phyloP scores from a whole-genome alignment of 169 alveolate species.

The Plasmodium blacklocki region DNA sequence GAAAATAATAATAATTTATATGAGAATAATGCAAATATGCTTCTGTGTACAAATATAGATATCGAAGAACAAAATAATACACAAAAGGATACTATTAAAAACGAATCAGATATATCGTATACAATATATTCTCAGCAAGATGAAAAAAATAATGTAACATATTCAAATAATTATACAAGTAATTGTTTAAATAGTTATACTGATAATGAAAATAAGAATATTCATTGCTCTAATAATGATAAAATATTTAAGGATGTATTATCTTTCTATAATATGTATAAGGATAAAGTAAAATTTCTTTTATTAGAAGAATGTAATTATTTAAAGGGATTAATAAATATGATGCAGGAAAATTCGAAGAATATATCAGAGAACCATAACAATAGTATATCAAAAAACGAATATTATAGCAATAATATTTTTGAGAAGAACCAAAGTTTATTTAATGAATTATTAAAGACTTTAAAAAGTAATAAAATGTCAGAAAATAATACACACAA shows the following conservation, averaged over 20 bases:
- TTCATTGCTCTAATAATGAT: too few relatives aligned
- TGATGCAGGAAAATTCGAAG: not conserved
- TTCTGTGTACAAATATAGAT: too few relatives aligned
- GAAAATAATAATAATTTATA: too few relatives aligned
- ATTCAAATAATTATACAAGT: too few relatives aligned
- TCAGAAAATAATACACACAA: constrained; percentile 6
- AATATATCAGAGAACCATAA: not conserved
- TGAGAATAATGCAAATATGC: too few relatives aligned
- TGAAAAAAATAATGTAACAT: too few relatives aligned
- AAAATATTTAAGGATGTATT: constrained; percentile 13
- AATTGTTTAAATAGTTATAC: too few relatives aligned
- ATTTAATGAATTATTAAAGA: constrained; percentile 21
- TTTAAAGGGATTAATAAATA: constrained; percentile 19
- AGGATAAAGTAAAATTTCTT: constrained; percentile 29
- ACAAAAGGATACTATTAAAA: too few relatives aligned
- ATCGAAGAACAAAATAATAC: too few relatives aligned
- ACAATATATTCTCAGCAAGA: too few relatives aligned
- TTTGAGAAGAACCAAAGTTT: constrained; percentile 5
- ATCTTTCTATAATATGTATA: constrained; percentile 35
- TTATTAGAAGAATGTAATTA: constrained; percentile 49
- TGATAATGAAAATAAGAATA: too few relatives aligned
- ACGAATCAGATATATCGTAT: too few relatives aligned
- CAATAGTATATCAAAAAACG: not conserved
- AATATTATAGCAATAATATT: not conserved
- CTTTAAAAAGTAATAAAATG: not conserved